Conservation (phyloP, 768 basidiomycete genomes). For the Auricularia sp. region DNA sequence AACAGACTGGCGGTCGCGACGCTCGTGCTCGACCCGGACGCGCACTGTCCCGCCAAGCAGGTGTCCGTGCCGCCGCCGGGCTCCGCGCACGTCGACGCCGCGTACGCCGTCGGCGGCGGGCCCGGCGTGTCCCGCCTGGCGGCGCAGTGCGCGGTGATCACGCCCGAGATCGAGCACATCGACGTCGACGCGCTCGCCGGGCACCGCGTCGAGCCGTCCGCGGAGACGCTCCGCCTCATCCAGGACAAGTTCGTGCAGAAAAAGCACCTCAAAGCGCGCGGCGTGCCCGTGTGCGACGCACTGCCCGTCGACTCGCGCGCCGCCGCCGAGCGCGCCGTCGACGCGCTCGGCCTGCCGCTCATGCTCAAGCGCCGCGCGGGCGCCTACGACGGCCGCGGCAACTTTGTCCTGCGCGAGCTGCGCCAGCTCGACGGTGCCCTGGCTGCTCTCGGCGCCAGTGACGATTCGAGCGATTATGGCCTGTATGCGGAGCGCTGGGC, state of each 20-base stretch:
- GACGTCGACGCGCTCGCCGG: slow-evolving; percentile 63
- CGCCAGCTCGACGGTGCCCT: slow-evolving; percentile 41
- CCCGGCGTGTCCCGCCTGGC: slow-evolving; percentile 73
- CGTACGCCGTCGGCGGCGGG: slow-evolving; percentile 40
- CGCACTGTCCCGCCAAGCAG: slow-evolving; percentile 83
- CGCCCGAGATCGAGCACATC: slow-evolving; percentile 96
- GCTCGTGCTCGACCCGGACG: slow-evolving; percentile 75
- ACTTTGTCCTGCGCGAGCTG: slow-evolving; percentile 58
- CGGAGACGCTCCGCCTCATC: slow-evolving; percentile 72
- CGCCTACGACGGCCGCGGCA: slow-evolving; percentile 94
- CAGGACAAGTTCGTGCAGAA: slow-evolving; percentile 70
- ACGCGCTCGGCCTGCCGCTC: slow-evolving; percentile 66
- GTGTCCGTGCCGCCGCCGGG: slow-evolving; percentile 44
- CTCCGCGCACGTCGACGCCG: slow-evolving; percentile 70
- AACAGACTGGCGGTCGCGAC: slow-evolving; percentile 77
- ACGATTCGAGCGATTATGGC: slow-evolving; percentile 48
- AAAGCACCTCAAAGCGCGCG: slow-evolving; percentile 38
- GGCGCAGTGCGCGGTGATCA: slow-evolving; percentile 70
- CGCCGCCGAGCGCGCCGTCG: slow-evolving; percentile 43
- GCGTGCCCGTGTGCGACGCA: slow-evolving; percentile 51
- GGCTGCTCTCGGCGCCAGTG: slow-evolving; percentile 32
- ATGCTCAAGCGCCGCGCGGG: slow-evolving; percentile 96
- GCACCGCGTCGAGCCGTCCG: slow-evolving; percentile 66
- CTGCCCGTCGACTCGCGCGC: slow-evolving; percentile 43
- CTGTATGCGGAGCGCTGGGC: slow-evolving; percentile 95